These are phyloP conservation scores for Kwoniella mangroviensis DNA, from an alignment of 768 basidiomycete genomes.

Conservation along the genomic window DNA sequence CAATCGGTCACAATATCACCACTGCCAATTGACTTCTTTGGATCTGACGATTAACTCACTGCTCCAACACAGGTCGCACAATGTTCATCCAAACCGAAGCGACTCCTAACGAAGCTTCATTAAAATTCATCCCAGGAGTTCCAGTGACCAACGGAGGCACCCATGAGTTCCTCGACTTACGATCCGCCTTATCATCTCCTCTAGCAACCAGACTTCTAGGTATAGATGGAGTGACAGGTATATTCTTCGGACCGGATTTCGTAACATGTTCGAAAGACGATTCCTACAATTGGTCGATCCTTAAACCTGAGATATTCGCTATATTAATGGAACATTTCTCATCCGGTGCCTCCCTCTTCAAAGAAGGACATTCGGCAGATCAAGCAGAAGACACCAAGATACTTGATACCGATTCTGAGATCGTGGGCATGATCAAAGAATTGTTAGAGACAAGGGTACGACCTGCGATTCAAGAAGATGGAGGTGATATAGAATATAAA, in stretches of 20 bases:
- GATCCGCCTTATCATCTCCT: constrained; percentile 83
- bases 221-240: constrained; percentile 81
- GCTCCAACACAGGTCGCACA: constrained; percentile 61
- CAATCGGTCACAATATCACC: too few relatives aligned
- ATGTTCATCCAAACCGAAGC: constrained; percentile 99
- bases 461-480: constrained; percentile 98
- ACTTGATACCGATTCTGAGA: constrained; percentile 91
- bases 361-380: constrained; percentile 69
- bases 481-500: constrained; percentile 95
- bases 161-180: constrained; percentile 91
- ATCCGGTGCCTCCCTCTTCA: constrained; percentile 82
- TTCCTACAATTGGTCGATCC: constrained; percentile 72
- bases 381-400: constrained; percentile 93
- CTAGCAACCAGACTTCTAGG: constrained; percentile 95
- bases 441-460: constrained; percentile 90
- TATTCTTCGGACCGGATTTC: constrained; percentile 98
- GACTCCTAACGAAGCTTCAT: constrained; percentile 94
- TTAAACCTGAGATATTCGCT: constrained; percentile 97
- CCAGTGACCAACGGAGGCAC: constrained; percentile 83
- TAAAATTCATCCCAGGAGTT: constrained; percentile 95
- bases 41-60: neutral
- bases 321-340: constrained; percentile 97
- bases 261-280: constrained; percentile 85
- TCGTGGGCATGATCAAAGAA: constrained; percentile 99
- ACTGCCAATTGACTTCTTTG: neutral